Conservation (phyloP, 2,329 filamentous ascomycete genomes). For the Talaromyces sp. region DNA sequence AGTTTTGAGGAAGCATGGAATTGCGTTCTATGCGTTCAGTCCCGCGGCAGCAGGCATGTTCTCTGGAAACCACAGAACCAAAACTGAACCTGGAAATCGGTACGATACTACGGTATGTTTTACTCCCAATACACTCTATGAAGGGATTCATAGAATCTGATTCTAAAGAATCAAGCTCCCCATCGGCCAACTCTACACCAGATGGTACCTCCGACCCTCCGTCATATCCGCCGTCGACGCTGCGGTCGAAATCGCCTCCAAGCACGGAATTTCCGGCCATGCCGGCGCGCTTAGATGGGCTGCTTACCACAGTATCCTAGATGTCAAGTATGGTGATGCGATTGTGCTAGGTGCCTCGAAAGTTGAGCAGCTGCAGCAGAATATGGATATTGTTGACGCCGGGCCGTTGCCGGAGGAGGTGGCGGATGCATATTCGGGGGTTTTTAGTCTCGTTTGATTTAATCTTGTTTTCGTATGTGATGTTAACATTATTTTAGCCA, state of each 20-base stretch:
- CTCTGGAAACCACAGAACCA: background rate
- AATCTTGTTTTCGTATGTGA: background rate
- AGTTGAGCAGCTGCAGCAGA: background rate
- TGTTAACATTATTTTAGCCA: background rate
- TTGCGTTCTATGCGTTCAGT: background rate
- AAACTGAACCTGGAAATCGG: background rate
- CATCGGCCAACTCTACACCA: background rate
- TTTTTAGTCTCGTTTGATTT: background rate
- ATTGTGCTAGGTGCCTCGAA: background rate
- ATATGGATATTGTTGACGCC: background rate
- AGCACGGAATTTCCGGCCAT: background rate
- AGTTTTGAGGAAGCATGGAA: background rate
- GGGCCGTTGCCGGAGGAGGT: background rate
- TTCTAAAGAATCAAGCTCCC: background rate
- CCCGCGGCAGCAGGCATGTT: background rate
- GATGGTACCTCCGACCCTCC: conserved; percentile 1
- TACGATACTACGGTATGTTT: background rate
- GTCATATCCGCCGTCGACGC: conserved; percentile 2
- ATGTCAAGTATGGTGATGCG: background rate
- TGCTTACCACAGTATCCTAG: background rate
- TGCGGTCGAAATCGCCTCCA: background rate
- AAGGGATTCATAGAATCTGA: no score
- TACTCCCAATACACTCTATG: background rate
- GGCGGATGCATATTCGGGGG: background rate
- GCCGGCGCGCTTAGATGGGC: background rate